Conservation (phyloP, 2,329 filamentous ascomycete genomes). For the Paracamarosporium sp. region DNA sequence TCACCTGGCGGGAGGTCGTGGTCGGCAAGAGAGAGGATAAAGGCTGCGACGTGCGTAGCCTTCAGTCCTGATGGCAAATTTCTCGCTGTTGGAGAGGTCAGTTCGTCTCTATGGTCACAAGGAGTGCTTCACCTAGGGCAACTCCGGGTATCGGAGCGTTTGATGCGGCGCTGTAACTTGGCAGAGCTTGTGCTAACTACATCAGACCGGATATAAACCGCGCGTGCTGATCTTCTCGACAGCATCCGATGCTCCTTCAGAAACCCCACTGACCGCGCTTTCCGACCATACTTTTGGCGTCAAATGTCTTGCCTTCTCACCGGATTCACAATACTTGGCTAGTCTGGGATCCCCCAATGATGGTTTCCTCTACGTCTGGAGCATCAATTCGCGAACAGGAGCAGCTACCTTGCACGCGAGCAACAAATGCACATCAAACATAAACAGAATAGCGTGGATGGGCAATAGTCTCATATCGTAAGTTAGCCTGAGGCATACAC, state of each 20-base stretch:
- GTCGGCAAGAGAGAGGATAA: slow-evolving; percentile 90
- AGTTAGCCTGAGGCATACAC: slow-evolving; percentile 19
- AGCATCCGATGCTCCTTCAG: slow-evolving; percentile 75
- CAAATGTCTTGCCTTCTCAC: slow-evolving; percentile 85
- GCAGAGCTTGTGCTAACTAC: slow-evolving; percentile 33
- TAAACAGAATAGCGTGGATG: slow-evolving; percentile 90
- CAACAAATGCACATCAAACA: slow-evolving; percentile 90
- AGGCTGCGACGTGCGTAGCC: slow-evolving; percentile 89
- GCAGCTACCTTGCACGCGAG: slow-evolving; percentile 79
- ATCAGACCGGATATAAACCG: slow-evolving; percentile 84
- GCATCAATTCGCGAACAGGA: slow-evolving; percentile 81
- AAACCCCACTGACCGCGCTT: slow-evolving; percentile 82
- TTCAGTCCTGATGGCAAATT: slow-evolving; percentile 87
- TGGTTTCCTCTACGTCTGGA: slow-evolving; percentile 92
- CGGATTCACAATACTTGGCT: slow-evolving; percentile 84
- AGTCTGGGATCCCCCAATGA: slow-evolving; percentile 90
- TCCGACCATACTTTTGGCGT: slow-evolving; percentile 92
- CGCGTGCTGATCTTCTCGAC: slow-evolving; percentile 90
- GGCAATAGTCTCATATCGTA: slow-evolving; percentile 80
- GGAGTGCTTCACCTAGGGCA: too few relatives aligned
- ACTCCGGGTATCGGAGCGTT: too few relatives aligned
- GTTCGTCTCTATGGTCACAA: slow-evolving; percentile 26
- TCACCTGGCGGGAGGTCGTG: slow-evolving; percentile 71
- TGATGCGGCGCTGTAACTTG: too few relatives aligned
- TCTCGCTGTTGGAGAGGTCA: slow-evolving; percentile 85